A percentile compares a stretch with the other conserved stretches of the same genome.
Conservation (phyloP, 2,329 filamentous ascomycete genomes). For the Diplodia scrobiculata region DNA sequence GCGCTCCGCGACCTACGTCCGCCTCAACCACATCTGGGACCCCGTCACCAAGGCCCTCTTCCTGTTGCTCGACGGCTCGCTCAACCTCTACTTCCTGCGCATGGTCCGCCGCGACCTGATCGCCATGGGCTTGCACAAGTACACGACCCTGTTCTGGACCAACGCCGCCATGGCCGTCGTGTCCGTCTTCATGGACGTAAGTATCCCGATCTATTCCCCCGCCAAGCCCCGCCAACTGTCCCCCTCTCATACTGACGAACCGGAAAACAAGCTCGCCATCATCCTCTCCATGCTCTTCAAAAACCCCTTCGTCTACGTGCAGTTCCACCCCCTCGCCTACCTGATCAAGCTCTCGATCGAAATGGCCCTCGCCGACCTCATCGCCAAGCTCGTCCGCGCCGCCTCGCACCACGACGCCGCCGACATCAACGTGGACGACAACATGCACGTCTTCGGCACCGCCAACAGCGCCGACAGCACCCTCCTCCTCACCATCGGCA, state of each 20-base stretch:
- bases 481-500: too few relatives aligned
- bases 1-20: slow-evolving; percentile 34
- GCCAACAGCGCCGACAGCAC: too few relatives aligned
- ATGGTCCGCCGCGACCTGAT: slow-evolving; percentile 36
- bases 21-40: slow-evolving; percentile 52
- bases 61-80: slow-evolving; percentile 34
- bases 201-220: neutral
- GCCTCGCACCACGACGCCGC: neutral
- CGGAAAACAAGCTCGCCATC: slow-evolving; percentile 37
- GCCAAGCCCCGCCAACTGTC: too few relatives aligned
- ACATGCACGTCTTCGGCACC: too few relatives aligned
- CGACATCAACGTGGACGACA: too few relatives aligned
- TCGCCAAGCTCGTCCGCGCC: slow-evolving; percentile 42
- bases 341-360: slow-evolving; percentile 42
- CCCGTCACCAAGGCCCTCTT: slow-evolving; percentile 42
- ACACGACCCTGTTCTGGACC: slow-evolving; percentile 36
- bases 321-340: slow-evolving; percentile 49
- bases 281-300: slow-evolving; percentile 48
- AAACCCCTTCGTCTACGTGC: slow-evolving; percentile 37
- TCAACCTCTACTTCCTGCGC: slow-evolving; percentile 39
- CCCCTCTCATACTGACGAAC: neutral
- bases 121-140: slow-evolving; percentile 37
- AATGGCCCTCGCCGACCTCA: slow-evolving; percentile 49
- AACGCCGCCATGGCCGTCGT: slow-evolving; percentile 36
- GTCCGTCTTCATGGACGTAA: slow-evolving; percentile 37